These are phyloP conservation scores for Earliella scabrosa DNA, from an alignment of 1,284 basidiomycete genomes.

Conservation along the genomic window DNA sequence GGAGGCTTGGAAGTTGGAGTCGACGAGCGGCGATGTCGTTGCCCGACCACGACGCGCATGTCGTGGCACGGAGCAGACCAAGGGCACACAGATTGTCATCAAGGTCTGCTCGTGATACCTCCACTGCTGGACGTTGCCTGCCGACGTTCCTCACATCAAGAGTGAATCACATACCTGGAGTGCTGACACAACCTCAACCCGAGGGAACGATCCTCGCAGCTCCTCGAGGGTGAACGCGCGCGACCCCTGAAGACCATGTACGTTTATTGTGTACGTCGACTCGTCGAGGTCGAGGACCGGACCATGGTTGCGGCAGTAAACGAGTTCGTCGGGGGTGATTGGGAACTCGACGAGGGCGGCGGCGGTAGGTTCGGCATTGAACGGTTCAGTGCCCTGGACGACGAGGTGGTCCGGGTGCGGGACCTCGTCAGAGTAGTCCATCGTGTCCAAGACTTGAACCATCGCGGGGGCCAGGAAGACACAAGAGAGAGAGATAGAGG, in stretches of 20 bases:
- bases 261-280: constrained; percentile 44
- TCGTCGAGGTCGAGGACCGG: constrained; percentile 57
- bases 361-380: constrained; percentile 62
- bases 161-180: constrained; percentile 55
- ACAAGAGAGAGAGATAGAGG: neutral
- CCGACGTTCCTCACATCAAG: no score
- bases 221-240: constrained; percentile 43
- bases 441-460: constrained; percentile 29
- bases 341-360: constrained; percentile 55
- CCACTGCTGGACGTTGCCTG: no score
- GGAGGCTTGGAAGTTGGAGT: neutral
- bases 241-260: constrained; percentile 42
- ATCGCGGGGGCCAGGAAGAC: neutral
- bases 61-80: no score
- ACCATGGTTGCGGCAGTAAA: constrained; percentile 66
- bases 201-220: constrained; percentile 47
- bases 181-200: constrained; percentile 53
- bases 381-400: constrained; percentile 51
- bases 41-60: no score
- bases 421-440: constrained; percentile 48
- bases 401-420: constrained; percentile 49
- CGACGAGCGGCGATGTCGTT: no score
- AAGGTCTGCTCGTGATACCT: no score
- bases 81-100: no score
- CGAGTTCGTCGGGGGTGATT: constrained; percentile 58